Evolutionary conservation across 805 yeast species (phyloP).

Genomic region (Kuraishia hungarica): DNA sequence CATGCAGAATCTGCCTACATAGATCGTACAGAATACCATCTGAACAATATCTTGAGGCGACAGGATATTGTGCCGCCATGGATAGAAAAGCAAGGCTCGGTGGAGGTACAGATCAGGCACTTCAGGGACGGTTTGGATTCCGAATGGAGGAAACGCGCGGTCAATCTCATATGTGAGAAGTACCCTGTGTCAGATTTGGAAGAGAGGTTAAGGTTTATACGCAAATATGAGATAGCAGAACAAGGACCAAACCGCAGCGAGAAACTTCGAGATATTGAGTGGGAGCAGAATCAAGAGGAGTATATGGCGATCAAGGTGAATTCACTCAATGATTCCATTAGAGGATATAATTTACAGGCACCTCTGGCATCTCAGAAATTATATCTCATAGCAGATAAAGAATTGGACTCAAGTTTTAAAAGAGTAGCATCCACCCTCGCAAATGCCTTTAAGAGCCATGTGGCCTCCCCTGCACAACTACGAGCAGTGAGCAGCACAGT

Average conservation of each 20-base stretch:
- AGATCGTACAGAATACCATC: slow-evolving; percentile 66
- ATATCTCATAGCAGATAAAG: slow-evolving; percentile 37
- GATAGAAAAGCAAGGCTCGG: slow-evolving; percentile 70
- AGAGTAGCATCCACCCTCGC: slow-evolving; percentile 20
- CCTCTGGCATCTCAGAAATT: slow-evolving; percentile 51
- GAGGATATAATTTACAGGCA: slow-evolving; percentile 58
- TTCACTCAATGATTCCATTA: slow-evolving; percentile 36
- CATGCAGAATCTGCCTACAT: slow-evolving; percentile 42
- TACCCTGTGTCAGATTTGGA: slow-evolving; percentile 13
- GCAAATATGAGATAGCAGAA: slow-evolving; percentile 14
- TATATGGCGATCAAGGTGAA: slow-evolving; percentile 27
- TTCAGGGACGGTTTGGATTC: slow-evolving; percentile 38
- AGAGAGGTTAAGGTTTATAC: slow-evolving; percentile 9
- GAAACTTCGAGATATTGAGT: slow-evolving; percentile 18
- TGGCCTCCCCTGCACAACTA: slow-evolving; percentile 2
- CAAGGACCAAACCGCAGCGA: slow-evolving; percentile 3
- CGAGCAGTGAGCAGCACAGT: neutral
- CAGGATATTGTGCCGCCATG: slow-evolving; percentile 86
- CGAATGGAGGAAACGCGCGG: slow-evolving; percentile 28
- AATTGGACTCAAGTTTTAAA: slow-evolving; percentile 29
- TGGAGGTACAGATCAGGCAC: slow-evolving; percentile 34
- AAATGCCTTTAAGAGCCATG: slow-evolving; percentile 13
- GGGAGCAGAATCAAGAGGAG: slow-evolving; percentile 26
- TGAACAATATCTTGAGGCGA: slow-evolving; percentile 65
- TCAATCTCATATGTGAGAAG: slow-evolving; percentile 18